Base-by-base conservation (phyloP, 306 rosid genomes). In the Vachellia collinsii region DNA sequence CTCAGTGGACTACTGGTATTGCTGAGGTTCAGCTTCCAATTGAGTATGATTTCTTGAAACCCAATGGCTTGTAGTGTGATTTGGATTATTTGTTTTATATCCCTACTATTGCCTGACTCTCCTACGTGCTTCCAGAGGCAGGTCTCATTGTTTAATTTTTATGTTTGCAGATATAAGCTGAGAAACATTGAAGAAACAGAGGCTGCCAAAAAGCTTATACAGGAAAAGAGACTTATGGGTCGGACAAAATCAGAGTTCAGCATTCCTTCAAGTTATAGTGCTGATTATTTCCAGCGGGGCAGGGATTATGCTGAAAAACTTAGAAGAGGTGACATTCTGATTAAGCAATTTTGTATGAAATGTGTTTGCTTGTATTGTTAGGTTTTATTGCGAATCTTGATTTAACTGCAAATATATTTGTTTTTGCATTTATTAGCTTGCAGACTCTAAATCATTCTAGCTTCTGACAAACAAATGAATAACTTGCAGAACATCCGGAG, bases 1-100 rank as follows among this genome's bases (percentile, higher is more conserved):
- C 98, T 42, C 99, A 93, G 83, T 95, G 99, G 99, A 95, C 99
- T 65, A 95, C 99, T 77, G 99, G 98, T 74, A 95, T 95, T 48
- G 99, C 99, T 1, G 99, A 95, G 93, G 72, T 95, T 73, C 99
- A 95, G 91, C 98, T 95, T 77, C 98, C 99, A 19, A 95, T 95
- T 36, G 99, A 95, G 99, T 95, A 90, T 83, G 93, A 20, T 79
- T 68, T 85, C 77, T 79, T 56, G 19, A 76, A 23, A 53, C 75
- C 54, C n/a, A 16, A 43, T 73, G 16, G 62, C 29, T 70, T 68
- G 42, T 64, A 17, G 75, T 70, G 7, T 34, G 50, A 39, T 66
- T 83, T 75, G 56, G 75, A 46, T 68, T 67, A 56, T 25, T 70
- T 81, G 8, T n/a, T 75, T 70, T 59, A 4, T 50, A 58, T 50